phyloP scores from a whole-genome alignment of 2,329 filamentous ascomycete genomes.

The Fusarium tupiense region DNA sequence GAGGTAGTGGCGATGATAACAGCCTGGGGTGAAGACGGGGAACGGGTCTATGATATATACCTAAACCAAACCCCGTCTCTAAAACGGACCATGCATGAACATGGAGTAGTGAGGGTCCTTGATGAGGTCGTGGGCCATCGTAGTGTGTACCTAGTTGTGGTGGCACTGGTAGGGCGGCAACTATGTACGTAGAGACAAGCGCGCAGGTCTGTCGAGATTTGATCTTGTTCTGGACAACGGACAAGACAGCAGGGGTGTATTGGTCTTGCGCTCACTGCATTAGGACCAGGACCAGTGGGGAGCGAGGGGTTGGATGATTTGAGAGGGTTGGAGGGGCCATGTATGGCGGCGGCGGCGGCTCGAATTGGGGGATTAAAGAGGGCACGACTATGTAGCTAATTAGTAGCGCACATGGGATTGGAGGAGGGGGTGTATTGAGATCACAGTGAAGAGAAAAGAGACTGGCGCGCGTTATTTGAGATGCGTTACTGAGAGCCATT shows the following conservation, averaged over 20 bases:
- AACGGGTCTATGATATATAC: constrained; percentile 60
- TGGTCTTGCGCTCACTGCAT: constrained; percentile 43
- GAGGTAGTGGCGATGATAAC: constrained; percentile 43
- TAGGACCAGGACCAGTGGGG: constrained; percentile 43
- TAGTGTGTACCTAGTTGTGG: constrained; percentile 38
- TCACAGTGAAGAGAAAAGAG: constrained; percentile 32
- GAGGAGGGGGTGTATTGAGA: constrained; percentile 41
- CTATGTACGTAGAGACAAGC: constrained; percentile 42
- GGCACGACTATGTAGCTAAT: constrained; percentile 41
- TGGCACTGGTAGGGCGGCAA: constrained; percentile 42
- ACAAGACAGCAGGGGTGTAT: constrained; percentile 44
- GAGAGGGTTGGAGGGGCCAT: constrained; percentile 42
- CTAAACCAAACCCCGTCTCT: constrained; percentile 39
- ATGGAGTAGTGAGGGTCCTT: constrained; percentile 51
- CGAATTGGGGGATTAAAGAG: constrained; percentile 44
- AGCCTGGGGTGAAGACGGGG: constrained; percentile 46
- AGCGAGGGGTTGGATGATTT: constrained; percentile 45
- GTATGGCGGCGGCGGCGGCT: constrained; percentile 44
- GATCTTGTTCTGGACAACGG: constrained; percentile 45
- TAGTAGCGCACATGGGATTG: constrained; percentile 35
- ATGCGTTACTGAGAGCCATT: constrained; percentile 38
- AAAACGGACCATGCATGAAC: constrained; percentile 50
- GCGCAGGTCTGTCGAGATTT: constrained; percentile 45
- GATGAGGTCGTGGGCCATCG: constrained; percentile 38
- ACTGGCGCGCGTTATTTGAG: constrained; percentile 36